Conservation (phyloP, 2,329 filamentous ascomycete species). For the Septoria linicola region DNA sequence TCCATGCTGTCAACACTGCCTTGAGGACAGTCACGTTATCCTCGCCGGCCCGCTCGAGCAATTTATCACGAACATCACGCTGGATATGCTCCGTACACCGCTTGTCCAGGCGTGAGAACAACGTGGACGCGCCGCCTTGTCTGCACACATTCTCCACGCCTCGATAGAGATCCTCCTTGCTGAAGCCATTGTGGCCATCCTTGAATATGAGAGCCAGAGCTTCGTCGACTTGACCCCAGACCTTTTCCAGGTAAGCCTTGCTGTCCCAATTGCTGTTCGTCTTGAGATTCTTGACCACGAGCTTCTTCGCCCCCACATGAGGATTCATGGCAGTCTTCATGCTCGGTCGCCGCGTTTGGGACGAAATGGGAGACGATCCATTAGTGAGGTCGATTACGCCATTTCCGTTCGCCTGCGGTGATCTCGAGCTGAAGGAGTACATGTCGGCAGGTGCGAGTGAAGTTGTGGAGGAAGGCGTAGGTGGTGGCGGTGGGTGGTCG, state of each 20-base stretch:
- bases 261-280: conserved; percentile 63
- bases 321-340: conserved; percentile 59
- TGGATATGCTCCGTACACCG: conserved; percentile 65
- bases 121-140: conserved; percentile 66
- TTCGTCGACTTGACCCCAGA: conserved; percentile 69
- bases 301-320: conserved; percentile 73
- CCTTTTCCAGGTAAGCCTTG: conserved; percentile 74
- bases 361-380: conserved; percentile 34
- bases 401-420: conserved; percentile 39
- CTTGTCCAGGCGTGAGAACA: conserved; percentile 65
- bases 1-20: conserved; percentile 65
- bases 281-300: conserved; percentile 91
- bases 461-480: conserved; percentile 26
- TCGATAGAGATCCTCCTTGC: conserved; percentile 85
- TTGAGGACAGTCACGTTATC: conserved; percentile 65
- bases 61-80: conserved; percentile 55
- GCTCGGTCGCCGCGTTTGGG: conserved; percentile 28
- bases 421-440: conserved; percentile 51
- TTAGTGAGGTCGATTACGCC: conserved; percentile 47
- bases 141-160: conserved; percentile 90
- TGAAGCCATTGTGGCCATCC: conserved; percentile 57
- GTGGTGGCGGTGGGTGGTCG: conserved; percentile 25
- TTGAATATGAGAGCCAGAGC: conserved; percentile 74
- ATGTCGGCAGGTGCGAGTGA: conserved; percentile 47
- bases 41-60: conserved; percentile 57